Base-by-base conservation (phyloP, 148 eudicot species). In the Rhododendron simsii region DNA sequence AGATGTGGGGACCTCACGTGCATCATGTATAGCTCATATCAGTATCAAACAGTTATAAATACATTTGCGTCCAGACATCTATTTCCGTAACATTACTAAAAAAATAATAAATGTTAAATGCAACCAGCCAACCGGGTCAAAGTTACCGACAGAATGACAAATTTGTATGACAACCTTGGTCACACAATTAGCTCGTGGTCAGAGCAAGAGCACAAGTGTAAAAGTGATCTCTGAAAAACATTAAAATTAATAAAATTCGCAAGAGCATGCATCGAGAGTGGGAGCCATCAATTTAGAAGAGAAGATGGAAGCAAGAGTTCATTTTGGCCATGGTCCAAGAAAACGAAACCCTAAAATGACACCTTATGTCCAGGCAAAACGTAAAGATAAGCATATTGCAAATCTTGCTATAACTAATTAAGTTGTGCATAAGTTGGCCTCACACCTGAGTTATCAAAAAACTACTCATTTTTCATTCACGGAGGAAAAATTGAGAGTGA, bases 301-400 rank as follows among this genome's bases (percentile, higher is more conserved):
- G 65, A 57, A 12, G n/a, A 57, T 51, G 26, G 10, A 50, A 35
- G 41, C 63, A 53, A 30, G 83, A 51, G n/a, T 48, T 80, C 83
- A 51, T 80, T 50, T 51, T 80, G 83, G 41, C 63, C 63, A 80
- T 53, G 2, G 65, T 48, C 33, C 65, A 15, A 80, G 23, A 57
- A 80, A 50, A 80, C 5, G 82, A 57, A 50, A 80, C 82, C 82
- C 82, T 50, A 80, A 14, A 80, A 80, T 47, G 83, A 14, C 83
- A 80, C 65, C 61, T 51, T 80, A 80, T 80, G 28, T 80, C 37
- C 6, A 1, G 51, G 82, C 39, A 48, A 80, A 80, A 48, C 55
- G 1, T 78, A 78, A 78, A 78, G 28, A 50, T 26, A 69, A n/a
- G 75, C 75, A 28, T 10, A 30, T 30, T 61, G 2, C 69, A 63